These are phyloP conservation scores for Pugionium dolabratum DNA, from an alignment of 345 rosid species.

Conservation along the genomic window DNA sequence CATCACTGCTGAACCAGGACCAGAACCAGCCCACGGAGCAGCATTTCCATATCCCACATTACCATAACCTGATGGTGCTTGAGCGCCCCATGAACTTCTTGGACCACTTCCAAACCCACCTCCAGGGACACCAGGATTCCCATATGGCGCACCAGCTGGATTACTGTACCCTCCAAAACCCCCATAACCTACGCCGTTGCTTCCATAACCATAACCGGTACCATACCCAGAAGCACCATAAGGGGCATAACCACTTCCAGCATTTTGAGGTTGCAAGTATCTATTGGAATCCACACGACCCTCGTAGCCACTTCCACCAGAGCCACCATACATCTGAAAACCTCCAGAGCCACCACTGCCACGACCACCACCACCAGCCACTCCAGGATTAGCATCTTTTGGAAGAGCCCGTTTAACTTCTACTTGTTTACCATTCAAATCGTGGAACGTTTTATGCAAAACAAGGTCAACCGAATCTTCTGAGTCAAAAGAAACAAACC, in stretches of 20 bases:
- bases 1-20: conserved; percentile 51
- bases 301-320: conserved; percentile 57
- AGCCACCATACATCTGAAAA: conserved; percentile 70
- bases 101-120: conserved; percentile 87
- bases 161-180: conserved; percentile 71
- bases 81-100: conserved; percentile 82
- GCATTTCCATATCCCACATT: conserved; percentile 79
- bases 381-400: conserved; percentile 91
- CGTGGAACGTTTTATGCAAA: conserved; percentile 81
- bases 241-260: conserved; percentile 68
- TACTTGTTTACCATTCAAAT: conserved; percentile 85
- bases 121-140: conserved; percentile 66
- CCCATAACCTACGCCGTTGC: conserved; percentile 68
- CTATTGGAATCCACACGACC: conserved; percentile 77
- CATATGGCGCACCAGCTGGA: conserved; percentile 72
- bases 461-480: conserved; percentile 92
- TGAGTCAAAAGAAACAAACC: conserved; percentile 81
- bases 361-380: conserved; percentile 59
- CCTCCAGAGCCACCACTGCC: conserved; percentile 66
- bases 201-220: conserved; percentile 77
- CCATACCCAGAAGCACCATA: conserved; percentile 78
- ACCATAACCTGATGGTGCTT: conserved; percentile 83
- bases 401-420: conserved; percentile 96
- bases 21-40: conserved; percentile 70
- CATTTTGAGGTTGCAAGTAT: conserved; percentile 64